Base-by-base conservation (phyloP, 140 eudicot genomes). In the Anethum foeniculum region DNA sequence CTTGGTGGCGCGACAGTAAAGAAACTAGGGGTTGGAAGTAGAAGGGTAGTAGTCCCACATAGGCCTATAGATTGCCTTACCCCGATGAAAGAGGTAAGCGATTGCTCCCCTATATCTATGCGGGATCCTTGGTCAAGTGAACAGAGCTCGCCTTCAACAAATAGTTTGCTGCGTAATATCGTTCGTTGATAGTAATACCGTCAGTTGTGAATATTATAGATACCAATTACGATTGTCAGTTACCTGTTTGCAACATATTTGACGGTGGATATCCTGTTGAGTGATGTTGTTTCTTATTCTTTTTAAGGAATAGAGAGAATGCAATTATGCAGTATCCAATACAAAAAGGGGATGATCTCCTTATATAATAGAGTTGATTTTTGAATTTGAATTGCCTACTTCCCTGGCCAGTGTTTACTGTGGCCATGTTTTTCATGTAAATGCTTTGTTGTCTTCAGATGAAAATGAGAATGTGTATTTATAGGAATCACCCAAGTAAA, bases 141-240 rank as follows among this genome's bases (percentile, higher is more conserved):
- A 83, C 88, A 92, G 79, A 92, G 97, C 80, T 92, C 98, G 28
- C 98, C 98, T 41, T 90, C 98, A 80, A 82, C 95, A 65, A 92
- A 90, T 86, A 90, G 98, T 82, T 90, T 92, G 85, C 79, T 92
- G 86, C 88, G 89, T 36, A 89, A 88, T 81, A 84, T 90, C 76
- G 91, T 83, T 85, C 87, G 84, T 72, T 91, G 83, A 86, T 56
- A 47, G 11, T 58, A 67, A n/a, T 56, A 43, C 15, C 3, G 39
- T 25, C 32, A 25, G 58, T 71, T 77, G 81, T 81, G 81, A 83
- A 86, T 81, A 71, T 58, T 38, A 25, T n/a, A 78, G 48, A 78
- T 34, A 6, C 58, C 62, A 48, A 48, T 76, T 49, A 18, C 44
- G 21, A 15, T 27, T 30, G 3, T 28, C 1, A 11, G 25, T 77